phyloP scores from a whole-genome alignment of 768 basidiomycete genomes.

The Psilocybe tampanensis region DNA sequence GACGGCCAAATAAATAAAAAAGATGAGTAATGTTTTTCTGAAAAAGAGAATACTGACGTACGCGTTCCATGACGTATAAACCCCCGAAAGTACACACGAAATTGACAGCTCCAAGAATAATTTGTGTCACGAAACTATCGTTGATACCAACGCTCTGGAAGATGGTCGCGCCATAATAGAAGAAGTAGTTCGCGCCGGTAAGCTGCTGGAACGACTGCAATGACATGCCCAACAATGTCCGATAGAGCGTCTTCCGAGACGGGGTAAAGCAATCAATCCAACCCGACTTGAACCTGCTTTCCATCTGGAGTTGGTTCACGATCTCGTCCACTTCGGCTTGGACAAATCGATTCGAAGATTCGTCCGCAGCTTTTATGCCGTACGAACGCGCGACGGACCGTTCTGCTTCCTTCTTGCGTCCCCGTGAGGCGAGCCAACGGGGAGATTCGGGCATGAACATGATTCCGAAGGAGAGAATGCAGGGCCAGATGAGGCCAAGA shows the following conservation, averaged over 20 bases:
- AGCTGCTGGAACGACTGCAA: constrained; percentile 76
- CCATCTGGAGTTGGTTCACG: constrained; percentile 47
- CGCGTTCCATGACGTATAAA: constrained; percentile 71
- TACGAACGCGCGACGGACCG: constrained; percentile 48
- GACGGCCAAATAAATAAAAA: not conserved
- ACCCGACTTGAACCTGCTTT: constrained; percentile 45
- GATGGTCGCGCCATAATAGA: constrained; percentile 68
- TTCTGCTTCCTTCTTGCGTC: constrained; percentile 49
- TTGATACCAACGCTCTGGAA: constrained; percentile 67
- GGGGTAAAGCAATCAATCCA: constrained; percentile 74
- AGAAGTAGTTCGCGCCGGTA: constrained; percentile 72
- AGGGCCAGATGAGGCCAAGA: constrained; percentile 63
- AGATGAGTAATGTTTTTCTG: too few species aligned
- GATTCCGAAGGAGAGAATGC: constrained; percentile 64
- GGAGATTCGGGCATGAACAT: constrained; percentile 72
- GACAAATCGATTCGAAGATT: constrained; percentile 42
- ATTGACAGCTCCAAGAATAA: constrained; percentile 76
- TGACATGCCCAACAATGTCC: constrained; percentile 64
- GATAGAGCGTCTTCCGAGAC: constrained; percentile 59
- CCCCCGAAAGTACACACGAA: constrained; percentile 74
- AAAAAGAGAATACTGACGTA: constrained; percentile 26
- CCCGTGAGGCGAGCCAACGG: constrained; percentile 59
- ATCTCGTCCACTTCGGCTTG: constrained; percentile 59
- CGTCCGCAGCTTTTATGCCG: constrained; percentile 45
- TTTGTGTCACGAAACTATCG: constrained; percentile 72